A percentile compares a stretch with the other conserved stretches of the same genome.
phyloP scores from a whole-genome alignment of 2,329 filamentous ascomycete genomes.

The Penicillium sp. region DNA sequence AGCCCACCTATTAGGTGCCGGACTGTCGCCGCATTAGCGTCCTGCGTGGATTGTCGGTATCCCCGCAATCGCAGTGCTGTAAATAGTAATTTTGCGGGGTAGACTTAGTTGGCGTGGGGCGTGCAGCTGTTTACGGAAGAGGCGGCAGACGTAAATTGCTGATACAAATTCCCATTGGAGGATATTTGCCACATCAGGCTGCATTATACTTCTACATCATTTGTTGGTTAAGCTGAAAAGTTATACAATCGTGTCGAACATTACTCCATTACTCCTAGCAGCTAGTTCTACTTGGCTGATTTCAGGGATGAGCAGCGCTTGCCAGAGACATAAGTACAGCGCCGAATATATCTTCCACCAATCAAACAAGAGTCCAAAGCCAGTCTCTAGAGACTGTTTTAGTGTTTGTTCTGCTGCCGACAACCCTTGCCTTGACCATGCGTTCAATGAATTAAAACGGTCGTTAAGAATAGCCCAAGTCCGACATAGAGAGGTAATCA shows the following conservation, averaged over 20 bases:
- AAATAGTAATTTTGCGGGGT: slow-evolving; percentile 2
- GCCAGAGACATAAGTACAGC: background rate
- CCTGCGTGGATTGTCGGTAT: background rate
- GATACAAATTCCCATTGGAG: background rate
- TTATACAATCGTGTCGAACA: too few relatives aligned
- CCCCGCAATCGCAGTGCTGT: background rate
- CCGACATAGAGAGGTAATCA: too few relatives aligned
- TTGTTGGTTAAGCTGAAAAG: too few relatives aligned
- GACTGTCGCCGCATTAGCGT: background rate
- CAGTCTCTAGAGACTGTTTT: too few relatives aligned
- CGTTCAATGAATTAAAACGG: too few relatives aligned
- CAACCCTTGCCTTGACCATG: too few relatives aligned
- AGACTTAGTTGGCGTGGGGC: background rate
- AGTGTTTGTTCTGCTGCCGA: too few relatives aligned
- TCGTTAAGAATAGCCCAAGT: too few relatives aligned
- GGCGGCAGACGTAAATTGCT: background rate
- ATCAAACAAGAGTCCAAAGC: background rate
- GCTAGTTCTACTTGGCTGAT: background rate
- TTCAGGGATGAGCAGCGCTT: background rate
- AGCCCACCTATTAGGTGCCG: background rate
- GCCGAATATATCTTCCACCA: background rate
- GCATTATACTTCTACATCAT: background rate
- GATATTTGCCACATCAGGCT: background rate
- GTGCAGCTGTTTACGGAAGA: background rate
- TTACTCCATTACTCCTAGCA: too few relatives aligned